Evolutionary conservation across 768 basidiomycete genomes (phyloP), one percentile per base, ranked within the genome.

Genomic region (Lactarius vividus): DNA sequence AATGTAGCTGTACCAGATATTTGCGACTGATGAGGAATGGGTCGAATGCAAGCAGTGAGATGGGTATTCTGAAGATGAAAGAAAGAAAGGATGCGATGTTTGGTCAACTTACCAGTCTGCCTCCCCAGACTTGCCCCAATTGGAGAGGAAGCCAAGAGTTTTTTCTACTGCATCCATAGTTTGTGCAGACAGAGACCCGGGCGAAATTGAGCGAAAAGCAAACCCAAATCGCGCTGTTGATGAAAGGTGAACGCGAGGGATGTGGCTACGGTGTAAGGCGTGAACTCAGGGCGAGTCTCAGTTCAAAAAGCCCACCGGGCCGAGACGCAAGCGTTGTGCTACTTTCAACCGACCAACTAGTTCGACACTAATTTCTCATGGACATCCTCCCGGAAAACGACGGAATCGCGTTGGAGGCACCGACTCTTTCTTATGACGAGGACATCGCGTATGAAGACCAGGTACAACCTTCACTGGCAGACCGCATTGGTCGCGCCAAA

Each of bases 401-500:
- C 33, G 52, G 29, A 13, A 35, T 62, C 60, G 28, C 31, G 11
- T 16, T 33, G 15, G 67, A 68, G 31, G 31, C 63, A 5, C 59
- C 46, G n/a, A 52, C 58, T 26, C 78, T 84, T 13, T 84, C 86
- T 3, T 85, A 88, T 70, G 84, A 88, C 66, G 82, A 86, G 53
- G 76, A 77, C 10, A 72, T 82, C 8, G 78, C 83, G 0, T 85
- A 87, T 67, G 87, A 88, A 69, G 84, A 84, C 63, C 85, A 87
- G 73, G 63, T 82, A 16, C 78, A 82, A 23, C 72, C 73, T 10
- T 70, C 78, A 8, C 79, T 91, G 37, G 87, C 85, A 18, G 80
- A 84, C 65, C 84, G 91, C n/a, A 92, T 92, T 53, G 83, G 90
- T 56, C 83, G 71, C 58, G 82, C 83, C 57, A 91, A 89, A 75